phyloP scores from a whole-genome alignment of 108 stramenopile genomes.

The Cyclotella sp. region DNA sequence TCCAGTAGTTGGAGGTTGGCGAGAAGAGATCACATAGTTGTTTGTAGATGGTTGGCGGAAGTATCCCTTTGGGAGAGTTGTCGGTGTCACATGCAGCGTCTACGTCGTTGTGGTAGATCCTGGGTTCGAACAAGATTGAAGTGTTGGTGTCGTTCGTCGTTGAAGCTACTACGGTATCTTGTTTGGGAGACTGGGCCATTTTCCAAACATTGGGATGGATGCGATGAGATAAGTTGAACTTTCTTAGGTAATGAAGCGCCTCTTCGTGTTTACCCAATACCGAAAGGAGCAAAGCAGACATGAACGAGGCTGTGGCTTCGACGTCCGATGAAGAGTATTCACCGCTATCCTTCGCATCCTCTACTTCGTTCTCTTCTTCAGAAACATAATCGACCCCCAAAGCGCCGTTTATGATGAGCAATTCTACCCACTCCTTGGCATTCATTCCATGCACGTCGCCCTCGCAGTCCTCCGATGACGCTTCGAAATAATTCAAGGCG shows the following conservation, averaged over 20 bases:
- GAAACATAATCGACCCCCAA: conserved; percentile 64
- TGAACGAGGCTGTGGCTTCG: conserved; percentile 82
- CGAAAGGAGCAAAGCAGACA: conserved; percentile 76
- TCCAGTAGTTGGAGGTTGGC: conserved; percentile 76
- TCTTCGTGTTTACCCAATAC: conserved; percentile 65
- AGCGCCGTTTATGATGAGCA: conserved; percentile 74
- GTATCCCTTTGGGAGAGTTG: conserved; percentile 20
- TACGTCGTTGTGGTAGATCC: conserved; percentile 15
- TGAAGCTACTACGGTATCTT: not conserved
- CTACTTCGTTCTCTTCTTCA: conserved; percentile 48
- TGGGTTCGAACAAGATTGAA: conserved; percentile 19
- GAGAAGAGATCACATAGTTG: conserved; percentile 66
- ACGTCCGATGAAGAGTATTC: conserved; percentile 73
- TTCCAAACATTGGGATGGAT: conserved; percentile 87
- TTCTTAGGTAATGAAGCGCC: conserved; percentile 58
- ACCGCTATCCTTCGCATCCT: conserved; percentile 36
- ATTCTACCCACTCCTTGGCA: conserved; percentile 83
- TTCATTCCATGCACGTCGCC: conserved; percentile 30
- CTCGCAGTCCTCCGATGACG: conserved; percentile 15
- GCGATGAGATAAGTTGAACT: conserved; percentile 81
- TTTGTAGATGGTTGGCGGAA: conserved; percentile 67
- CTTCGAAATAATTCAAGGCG: conserved; percentile 35
- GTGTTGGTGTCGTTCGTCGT: not conserved
- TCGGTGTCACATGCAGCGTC: conserved; percentile 2
- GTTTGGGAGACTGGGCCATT: conserved; percentile 13